Evolutionary conservation across 2,329 filamentous ascomycete genomes (phyloP), one percentile per base, ranked within the genome.

Genomic region (Colletotrichum aenigma): DNA sequence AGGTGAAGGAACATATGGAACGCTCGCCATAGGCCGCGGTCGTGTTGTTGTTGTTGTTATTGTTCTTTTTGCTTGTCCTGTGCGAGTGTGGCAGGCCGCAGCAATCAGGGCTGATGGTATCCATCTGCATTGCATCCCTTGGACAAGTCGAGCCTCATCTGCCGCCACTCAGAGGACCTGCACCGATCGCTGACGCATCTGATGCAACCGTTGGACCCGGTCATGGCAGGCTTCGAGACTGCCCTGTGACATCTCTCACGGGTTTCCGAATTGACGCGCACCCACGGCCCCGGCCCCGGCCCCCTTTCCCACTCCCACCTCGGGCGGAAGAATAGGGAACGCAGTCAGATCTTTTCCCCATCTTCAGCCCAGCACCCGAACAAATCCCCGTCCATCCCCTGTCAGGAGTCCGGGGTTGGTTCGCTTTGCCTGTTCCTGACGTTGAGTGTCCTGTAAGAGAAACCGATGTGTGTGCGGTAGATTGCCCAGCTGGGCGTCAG

Each of bases 151-250:
- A 52, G 43, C 43, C 43, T 52, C 43, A 52, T 21, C 58, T 30
- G 26, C 58, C 28, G 12, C 58, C 62, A 43, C 62, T 18, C 36
- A 13, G n/a, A 38, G 34, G 52, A 26, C 64, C 18, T 56, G 43
- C 56, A 58, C 66, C 56, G 61, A 71, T 74, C 60, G 68, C 72
- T 70, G 30, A 71, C 68, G 30, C 68, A 66, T 66, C 61, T 38
- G 71, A 61, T 61, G 34, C 72, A 34, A 61, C 60, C 72, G 24
- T 66, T 60, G 52, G 61, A 71, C 72, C 72, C 61, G 52, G 68
- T 60, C 68, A 71, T 74, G 72, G 72, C 72, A 34, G 60, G n/a
- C 68, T 74, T 71, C 72, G 52, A 74, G 68, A 61, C 68, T 26
- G 67, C 72, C 52, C 61, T 74, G 72, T 71, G 34, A 74, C 71